These are phyloP conservation scores for Fusarium sp. DNA, from an alignment of 2,329 filamentous ascomycete species.

Conservation along the genomic window DNA sequence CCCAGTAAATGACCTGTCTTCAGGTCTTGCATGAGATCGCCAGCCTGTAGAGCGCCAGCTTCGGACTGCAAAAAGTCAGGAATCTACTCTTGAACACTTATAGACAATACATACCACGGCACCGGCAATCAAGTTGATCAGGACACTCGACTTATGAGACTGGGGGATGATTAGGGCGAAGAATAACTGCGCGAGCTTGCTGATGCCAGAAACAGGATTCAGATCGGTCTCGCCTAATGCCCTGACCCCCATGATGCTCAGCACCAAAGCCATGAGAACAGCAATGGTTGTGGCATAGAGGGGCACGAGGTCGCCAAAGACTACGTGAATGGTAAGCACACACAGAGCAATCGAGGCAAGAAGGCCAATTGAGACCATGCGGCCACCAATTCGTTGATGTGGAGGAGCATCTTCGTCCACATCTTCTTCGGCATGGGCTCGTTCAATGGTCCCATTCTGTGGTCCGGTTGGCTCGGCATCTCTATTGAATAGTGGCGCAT, in stretches of 20 bases:
- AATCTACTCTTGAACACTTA: not conserved
- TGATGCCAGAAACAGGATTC: conserved; percentile 96
- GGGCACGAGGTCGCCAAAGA: conserved; percentile 87
- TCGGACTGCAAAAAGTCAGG: conserved; percentile 53
- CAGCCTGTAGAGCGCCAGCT: conserved; percentile 86
- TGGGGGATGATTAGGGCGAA: conserved; percentile 91
- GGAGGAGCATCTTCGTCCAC: conserved; percentile 83
- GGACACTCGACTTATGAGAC: conserved; percentile 84
- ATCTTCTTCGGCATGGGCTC: conserved; percentile 52
- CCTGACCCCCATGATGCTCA: conserved; percentile 80
- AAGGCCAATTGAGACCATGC: conserved; percentile 80
- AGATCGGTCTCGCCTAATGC: conserved; percentile 87
- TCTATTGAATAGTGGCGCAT: conserved; percentile 41
- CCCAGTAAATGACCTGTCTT: conserved; percentile 96
- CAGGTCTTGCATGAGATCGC: conserved; percentile 96
- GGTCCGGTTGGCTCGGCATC: conserved; percentile 18
- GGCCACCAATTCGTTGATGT: conserved; percentile 82
- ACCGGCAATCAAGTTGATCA: conserved; percentile 94
- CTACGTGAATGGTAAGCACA: conserved; percentile 81
- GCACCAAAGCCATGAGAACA: conserved; percentile 84
- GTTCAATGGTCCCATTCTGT: conserved; percentile 25
- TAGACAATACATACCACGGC: conserved; percentile 70
- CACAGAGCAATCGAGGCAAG: conserved; percentile 83
- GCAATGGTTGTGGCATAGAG: conserved; percentile 81
- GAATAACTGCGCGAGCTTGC: conserved; percentile 94